Evolutionary conservation across 257 asterid species (phyloP).

Genomic region (Schizonepeta tenuifolia): DNA sequence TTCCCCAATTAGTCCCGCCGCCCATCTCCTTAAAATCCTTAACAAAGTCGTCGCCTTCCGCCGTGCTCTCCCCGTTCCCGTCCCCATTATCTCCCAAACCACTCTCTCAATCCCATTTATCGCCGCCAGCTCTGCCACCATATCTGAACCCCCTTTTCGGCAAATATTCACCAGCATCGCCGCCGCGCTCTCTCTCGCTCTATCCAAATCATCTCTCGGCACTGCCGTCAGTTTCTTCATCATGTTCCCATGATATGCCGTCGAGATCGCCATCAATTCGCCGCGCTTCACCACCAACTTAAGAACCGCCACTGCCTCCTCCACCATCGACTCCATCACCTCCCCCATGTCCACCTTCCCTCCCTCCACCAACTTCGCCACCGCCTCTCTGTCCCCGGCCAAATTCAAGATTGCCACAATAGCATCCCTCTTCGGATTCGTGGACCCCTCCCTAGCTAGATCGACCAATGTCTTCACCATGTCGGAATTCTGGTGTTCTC

Average conservation of each 20-base stretch:
- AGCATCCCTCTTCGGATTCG: constrained; percentile 65
- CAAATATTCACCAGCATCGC: constrained; percentile 77
- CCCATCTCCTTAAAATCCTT: constrained; percentile 90
- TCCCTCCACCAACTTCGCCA: constrained; percentile 65
- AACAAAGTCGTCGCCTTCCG: constrained; percentile 80
- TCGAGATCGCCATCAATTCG: constrained; percentile 63
- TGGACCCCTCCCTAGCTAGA: constrained; percentile 66
- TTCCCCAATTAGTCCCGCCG: constrained; percentile 66
- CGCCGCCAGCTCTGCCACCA: constrained; percentile 69
- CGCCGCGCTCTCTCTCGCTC: constrained; percentile 72
- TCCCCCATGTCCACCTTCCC: constrained; percentile 76
- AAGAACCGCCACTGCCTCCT: constrained; percentile 74
- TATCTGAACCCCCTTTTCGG: constrained; percentile 79
- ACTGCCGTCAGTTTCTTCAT: constrained; percentile 47
- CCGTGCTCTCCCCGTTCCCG: constrained; percentile 73
- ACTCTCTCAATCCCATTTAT: constrained; percentile 68
- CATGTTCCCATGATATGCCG: constrained; percentile 50
- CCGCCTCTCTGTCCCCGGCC: constrained; percentile 77
- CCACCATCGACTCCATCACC: constrained; percentile 59
- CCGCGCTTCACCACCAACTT: constrained; percentile 85
- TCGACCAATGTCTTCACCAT: constrained; percentile 67
- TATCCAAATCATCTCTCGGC: constrained; percentile 69
- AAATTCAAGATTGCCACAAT: constrained; percentile 78
- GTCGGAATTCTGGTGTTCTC: too few species aligned
- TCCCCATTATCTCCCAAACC: constrained; percentile 85